phyloP scores from a whole-genome alignment of 805 yeast genomes.

The Pichia kluyveri region DNA sequence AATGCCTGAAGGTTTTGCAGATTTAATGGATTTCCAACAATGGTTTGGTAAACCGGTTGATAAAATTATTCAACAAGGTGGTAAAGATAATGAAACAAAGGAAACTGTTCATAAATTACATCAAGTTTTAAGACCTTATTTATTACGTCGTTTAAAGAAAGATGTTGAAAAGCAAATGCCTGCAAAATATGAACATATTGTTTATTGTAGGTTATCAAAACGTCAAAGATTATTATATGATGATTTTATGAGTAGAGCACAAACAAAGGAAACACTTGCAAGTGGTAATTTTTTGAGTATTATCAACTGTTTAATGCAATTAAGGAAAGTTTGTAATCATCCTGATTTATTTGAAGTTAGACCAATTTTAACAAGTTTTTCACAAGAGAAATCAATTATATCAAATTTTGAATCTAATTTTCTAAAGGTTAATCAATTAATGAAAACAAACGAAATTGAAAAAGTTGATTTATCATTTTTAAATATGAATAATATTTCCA shows the following conservation, averaged over 20 bases:
- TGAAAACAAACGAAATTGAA: conserved; percentile 8
- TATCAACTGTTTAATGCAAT: conserved; percentile 94
- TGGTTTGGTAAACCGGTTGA: conserved; percentile 99
- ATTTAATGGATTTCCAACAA: conserved; percentile 88
- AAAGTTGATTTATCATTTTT: conserved; percentile 44
- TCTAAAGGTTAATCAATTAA: conserved; percentile 27
- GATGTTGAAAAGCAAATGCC: conserved; percentile 99
- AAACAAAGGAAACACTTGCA: conserved; percentile 86
- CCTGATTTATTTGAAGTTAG: conserved; percentile 88
- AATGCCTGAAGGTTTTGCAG: conserved; percentile 95
- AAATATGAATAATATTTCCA: conserved; percentile 42
- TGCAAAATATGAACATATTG: conserved; percentile 89
- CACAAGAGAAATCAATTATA: conserved; percentile 57
- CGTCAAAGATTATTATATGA: conserved; percentile 89
- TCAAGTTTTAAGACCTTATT: conserved; percentile 87
- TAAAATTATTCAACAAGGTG: conserved; percentile 72
- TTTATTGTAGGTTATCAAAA: conserved; percentile 85
- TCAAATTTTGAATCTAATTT: conserved; percentile 37
- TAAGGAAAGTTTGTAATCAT: conserved; percentile 93
- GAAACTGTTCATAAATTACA: conserved; percentile 83
- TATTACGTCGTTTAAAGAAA: conserved; percentile 82
- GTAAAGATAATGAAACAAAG: conserved; percentile 63
- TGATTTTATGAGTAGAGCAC: conserved; percentile 95
- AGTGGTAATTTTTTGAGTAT: conserved; percentile 93
- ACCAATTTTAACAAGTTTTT: conserved; percentile 86